Evolutionary conservation across 1,284 basidiomycete genomes (phyloP), one percentile per base, ranked within the genome.

Genomic region (Heliocybe sulcata): DNA sequence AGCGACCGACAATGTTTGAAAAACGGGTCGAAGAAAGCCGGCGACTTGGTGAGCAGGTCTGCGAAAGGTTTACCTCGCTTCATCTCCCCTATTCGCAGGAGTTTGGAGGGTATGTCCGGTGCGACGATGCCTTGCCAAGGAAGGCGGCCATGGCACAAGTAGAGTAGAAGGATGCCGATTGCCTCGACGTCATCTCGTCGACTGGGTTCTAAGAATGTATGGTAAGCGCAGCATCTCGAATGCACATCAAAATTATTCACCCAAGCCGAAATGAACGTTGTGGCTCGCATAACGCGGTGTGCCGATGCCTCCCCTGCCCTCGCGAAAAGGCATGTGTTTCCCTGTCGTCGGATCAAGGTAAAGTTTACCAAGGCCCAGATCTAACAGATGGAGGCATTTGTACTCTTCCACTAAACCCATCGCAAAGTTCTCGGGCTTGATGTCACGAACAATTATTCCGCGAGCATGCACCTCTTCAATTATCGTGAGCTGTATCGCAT

Each of bases 351-450:
- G 57, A 20, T 59, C 49, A 14, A 60, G 11, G 42, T 54, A 62
- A 3, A 59, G 35, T 52, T 52, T 57, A 12, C 55, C 35, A 11
- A 56, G 51, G 2, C 58, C 57, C 19, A 62, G 57, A 54, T 63
- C 59, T 49, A 63, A 55, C 10, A 62, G 23, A 31, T 61, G 47
- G 10, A 63, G 26, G n/a, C 52, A 27, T n/a, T 54, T 53, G 2
- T 47, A 22, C 8, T 51, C 6, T 8, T 22, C 20, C 4, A 45
- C 42, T 1, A 27, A 3, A 16, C 58, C 62, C 55, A 62, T 58
- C 4, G 61, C 62, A 19, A 59, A 59, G 45, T 62, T 63, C 1
- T 58, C 26, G 3, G 61, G 61, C 49, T 60, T 62, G 16, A 63
- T 45, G 48, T 63, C 60, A n/a, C 60, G 58, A 8, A 31, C 12